Conservation (phyloP, 495 filamentous ascomycete species). For the Elasticomyces elasticus region DNA sequence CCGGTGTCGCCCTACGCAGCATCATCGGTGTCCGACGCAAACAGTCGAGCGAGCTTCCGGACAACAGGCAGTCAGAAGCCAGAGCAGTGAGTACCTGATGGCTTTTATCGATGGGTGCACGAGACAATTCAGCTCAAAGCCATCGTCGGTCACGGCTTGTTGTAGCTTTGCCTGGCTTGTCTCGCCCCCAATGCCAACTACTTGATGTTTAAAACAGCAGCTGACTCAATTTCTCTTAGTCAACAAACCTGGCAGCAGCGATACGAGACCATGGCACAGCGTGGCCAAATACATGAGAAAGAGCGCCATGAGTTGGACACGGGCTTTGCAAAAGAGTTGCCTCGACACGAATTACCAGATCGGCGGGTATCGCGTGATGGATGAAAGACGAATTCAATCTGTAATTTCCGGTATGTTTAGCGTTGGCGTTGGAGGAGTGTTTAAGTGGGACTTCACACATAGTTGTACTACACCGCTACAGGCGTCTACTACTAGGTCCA, state of each 20-base stretch:
- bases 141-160: too few species aligned
- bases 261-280: conserved; percentile 9
- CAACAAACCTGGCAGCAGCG: too few species aligned
- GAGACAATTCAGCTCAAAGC: too few species aligned
- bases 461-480: not conserved
- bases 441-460: not conserved
- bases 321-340: not conserved
- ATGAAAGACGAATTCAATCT: not conserved
- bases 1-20: not conserved
- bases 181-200: too few species aligned
- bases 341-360: not conserved
- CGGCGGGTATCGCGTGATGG: not conserved
- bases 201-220: too few species aligned
- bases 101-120: conserved; percentile 6
- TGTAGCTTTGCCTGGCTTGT: too few species aligned
- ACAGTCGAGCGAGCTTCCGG: not conserved
- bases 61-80: conserved; percentile 4
- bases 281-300: not conserved
- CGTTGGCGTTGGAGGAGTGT: not conserved
- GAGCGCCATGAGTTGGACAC: conserved; percentile 11
- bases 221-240: too few species aligned
- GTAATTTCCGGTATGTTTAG: not conserved
- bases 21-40: not conserved
- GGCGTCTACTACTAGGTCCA: not conserved
- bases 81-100: not conserved